A percentile compares a stretch with the other conserved stretches of the same genome.
phyloP scores from a whole-genome alignment of 345 rosid species.

The Brassica cretica region DNA sequence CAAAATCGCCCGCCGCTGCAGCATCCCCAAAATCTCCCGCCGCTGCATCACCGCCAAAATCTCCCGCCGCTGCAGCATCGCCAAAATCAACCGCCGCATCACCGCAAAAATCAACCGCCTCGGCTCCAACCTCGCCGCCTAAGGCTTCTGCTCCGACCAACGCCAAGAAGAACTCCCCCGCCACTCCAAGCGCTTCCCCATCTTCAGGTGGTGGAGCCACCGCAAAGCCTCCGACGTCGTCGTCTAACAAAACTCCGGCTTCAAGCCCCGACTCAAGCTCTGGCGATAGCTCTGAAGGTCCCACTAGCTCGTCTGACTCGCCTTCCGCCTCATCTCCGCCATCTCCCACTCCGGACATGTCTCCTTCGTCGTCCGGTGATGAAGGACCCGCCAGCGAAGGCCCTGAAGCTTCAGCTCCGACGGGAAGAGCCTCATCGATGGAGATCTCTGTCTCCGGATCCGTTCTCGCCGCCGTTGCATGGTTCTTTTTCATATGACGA shows the following conservation, averaged over 20 bases:
- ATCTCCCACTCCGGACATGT: constrained; percentile 38
- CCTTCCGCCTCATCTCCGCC: constrained; percentile 39
- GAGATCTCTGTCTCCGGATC: constrained; percentile 14
- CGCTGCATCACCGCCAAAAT: constrained; percentile 29
- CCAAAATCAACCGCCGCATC: neutral
- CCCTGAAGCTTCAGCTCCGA: constrained; percentile 21
- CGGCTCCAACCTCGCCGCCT: constrained; percentile 28
- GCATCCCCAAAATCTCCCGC: neutral
- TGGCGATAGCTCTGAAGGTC: constrained; percentile 28
- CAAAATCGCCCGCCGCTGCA: neutral
- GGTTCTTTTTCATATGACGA: constrained; percentile 34
- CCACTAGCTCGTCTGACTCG: constrained; percentile 28
- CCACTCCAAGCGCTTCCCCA: constrained; percentile 28
- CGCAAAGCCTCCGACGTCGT: constrained; percentile 23
- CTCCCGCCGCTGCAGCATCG: neutral
- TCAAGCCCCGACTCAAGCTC: constrained; percentile 39
- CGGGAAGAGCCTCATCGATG: constrained; percentile 21
- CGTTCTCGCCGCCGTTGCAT: constrained; percentile 27
- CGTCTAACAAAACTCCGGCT: constrained; percentile 21
- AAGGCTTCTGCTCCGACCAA: constrained; percentile 20
- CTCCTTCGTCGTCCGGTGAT: constrained; percentile 16
- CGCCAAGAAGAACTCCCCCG: constrained; percentile 22
- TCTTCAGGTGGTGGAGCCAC: neutral
- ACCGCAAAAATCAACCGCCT: neutral
- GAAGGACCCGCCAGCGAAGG: constrained; percentile 21